phyloP scores from a whole-genome alignment of 768 basidiomycete genomes.

The Collybia nuda region DNA sequence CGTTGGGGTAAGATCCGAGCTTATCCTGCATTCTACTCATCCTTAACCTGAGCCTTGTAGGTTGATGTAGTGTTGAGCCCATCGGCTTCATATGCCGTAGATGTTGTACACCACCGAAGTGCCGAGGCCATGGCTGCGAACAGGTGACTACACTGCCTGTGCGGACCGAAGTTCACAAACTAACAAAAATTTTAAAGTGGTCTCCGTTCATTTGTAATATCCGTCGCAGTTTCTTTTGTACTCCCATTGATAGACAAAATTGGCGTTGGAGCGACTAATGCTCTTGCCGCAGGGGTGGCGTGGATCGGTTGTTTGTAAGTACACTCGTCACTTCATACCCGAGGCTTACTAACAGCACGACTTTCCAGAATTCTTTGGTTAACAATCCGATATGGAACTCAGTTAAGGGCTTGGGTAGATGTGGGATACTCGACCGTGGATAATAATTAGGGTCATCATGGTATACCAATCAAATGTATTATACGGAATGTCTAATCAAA shows the following conservation, averaged over 20 bases:
- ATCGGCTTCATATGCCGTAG: constrained; percentile 55
- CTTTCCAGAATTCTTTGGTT: constrained; percentile 45
- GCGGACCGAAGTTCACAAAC: neutral
- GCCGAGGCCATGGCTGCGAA: constrained; percentile 63
- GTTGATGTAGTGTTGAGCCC: constrained; percentile 59
- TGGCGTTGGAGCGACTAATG: constrained; percentile 52
- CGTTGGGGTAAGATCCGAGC: constrained; percentile 47
- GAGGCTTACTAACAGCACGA: neutral
- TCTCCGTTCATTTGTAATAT: constrained; percentile 43
- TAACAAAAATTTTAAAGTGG: constrained; percentile 31
- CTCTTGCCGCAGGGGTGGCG: constrained; percentile 41
- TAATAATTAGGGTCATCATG: constrained; percentile 25
- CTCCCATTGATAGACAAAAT: constrained; percentile 54
- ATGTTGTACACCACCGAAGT: constrained; percentile 58
- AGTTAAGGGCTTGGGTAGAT: constrained; percentile 57
- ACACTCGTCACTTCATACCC: neutral
- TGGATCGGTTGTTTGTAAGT: constrained; percentile 57
- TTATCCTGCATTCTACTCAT: neutral
- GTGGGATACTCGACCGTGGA: constrained; percentile 50
- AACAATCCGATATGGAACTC: constrained; percentile 55
- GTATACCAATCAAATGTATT: no score
- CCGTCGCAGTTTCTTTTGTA: constrained; percentile 42
- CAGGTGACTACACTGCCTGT: constrained; percentile 35
- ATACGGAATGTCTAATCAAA: no score
- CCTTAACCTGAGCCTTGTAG: constrained; percentile 25